A percentile compares a stretch with the other conserved stretches of the same genome.
phyloP scores from a whole-genome alignment of 2,329 filamentous ascomycete species.

The Pseudogymnoascus sp. region DNA sequence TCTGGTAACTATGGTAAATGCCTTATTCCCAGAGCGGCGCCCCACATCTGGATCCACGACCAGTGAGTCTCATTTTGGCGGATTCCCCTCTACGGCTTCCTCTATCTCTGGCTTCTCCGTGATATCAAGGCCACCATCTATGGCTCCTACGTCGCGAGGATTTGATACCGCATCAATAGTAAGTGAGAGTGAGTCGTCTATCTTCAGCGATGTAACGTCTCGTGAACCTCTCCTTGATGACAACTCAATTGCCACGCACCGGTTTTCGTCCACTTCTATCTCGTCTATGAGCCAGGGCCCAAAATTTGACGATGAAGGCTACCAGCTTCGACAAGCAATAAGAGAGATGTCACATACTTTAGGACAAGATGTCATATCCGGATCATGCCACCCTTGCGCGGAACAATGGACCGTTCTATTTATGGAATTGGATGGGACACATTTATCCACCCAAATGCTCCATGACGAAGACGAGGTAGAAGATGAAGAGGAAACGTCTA shows the following conservation, averaged over 20 bases:
- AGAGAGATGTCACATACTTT: constrained; percentile 64
- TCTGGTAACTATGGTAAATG: constrained; percentile 71
- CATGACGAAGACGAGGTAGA: constrained; percentile 61
- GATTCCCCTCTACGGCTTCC: constrained; percentile 58
- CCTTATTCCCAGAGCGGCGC: constrained; percentile 70
- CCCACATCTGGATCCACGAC: constrained; percentile 49
- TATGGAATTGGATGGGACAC: constrained; percentile 64
- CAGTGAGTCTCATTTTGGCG: constrained; percentile 48
- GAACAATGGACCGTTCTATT: constrained; percentile 80
- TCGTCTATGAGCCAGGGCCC: constrained; percentile 38
- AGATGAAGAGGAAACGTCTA: constrained; percentile 57
- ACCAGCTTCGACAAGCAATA: constrained; percentile 57
- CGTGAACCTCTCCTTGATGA: constrained; percentile 56
- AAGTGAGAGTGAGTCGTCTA: constrained; percentile 65
- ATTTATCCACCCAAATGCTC: constrained; percentile 62
- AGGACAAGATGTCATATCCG: constrained; percentile 56
- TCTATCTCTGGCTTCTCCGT: constrained; percentile 62
- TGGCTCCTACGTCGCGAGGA: constrained; percentile 43
- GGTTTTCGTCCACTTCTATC: constrained; percentile 45
- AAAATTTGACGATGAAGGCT: constrained; percentile 56
- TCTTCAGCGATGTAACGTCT: constrained; percentile 62
- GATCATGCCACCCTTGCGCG: constrained; percentile 68
- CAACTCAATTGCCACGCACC: constrained; percentile 41
- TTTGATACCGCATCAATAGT: constrained; percentile 63
- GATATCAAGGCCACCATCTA: constrained; percentile 41